phyloP scores from a whole-genome alignment of 352 stramenopile genomes.

The Phytopythium chamaehyphon region DNA sequence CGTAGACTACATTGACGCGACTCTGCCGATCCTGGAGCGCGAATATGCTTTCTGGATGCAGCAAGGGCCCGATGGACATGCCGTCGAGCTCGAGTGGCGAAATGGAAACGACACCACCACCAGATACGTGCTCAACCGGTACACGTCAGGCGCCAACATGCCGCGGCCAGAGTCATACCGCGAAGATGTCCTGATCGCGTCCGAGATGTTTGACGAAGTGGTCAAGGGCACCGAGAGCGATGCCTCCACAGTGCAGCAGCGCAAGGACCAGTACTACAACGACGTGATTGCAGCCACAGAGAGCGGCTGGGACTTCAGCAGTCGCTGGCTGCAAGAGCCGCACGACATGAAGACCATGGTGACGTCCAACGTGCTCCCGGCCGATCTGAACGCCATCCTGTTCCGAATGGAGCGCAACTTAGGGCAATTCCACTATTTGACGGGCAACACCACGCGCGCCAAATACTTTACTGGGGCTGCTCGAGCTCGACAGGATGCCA shows the following conservation, averaged over 20 bases:
- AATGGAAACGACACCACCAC: constrained; percentile 6
- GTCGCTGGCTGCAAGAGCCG: constrained; percentile 67
- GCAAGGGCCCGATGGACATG: constrained; percentile 49
- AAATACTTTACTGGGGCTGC: constrained; percentile 44
- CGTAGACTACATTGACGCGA: constrained; percentile 35
- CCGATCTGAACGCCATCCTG: constrained; percentile 85
- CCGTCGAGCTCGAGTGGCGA: constrained; percentile 37
- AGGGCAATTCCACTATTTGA: constrained; percentile 46
- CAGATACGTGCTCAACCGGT: constrained; percentile 71
- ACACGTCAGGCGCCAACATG: constrained; percentile 63
- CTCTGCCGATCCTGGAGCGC: constrained; percentile 60
- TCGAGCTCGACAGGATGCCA: constrained; percentile 35
- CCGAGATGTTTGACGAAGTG: constrained; percentile 53
- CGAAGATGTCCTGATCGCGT: constrained; percentile 69
- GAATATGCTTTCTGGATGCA: constrained; percentile 89
- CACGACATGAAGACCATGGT: constrained; percentile 67
- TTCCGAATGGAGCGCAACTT: constrained; percentile 78
- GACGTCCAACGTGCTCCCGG: constrained; percentile 67
- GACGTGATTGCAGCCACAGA: constrained; percentile 81
- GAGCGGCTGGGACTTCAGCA: constrained; percentile 91
- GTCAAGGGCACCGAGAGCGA: constrained; percentile 24
- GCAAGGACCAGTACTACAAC: constrained; percentile 78
- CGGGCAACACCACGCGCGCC: constrained; percentile 42
- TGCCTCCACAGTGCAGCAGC: constrained; percentile 28
- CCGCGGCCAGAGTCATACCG: constrained; percentile 86